Evolutionary conservation across 179 eudicot species (phyloP).

Genomic region (Vitellaria paradoxa): DNA sequence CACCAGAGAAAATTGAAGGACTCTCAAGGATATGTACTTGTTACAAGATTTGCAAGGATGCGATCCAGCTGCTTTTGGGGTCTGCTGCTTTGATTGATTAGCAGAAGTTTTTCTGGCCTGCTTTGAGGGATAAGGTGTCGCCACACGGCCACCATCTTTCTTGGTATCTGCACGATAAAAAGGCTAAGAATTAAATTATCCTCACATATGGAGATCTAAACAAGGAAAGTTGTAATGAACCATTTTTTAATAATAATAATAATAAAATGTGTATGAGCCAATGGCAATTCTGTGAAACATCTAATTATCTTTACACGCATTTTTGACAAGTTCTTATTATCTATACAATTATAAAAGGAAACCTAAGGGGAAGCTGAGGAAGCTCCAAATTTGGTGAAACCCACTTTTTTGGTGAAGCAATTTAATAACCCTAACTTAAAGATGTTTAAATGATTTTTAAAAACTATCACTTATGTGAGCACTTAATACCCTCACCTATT

Average conservation of each 20-base stretch:
- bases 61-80: conserved; percentile 52
- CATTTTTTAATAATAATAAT: too few relatives aligned
- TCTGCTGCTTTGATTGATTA: conserved; percentile 55
- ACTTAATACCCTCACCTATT: too few relatives aligned
- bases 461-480: too few relatives aligned
- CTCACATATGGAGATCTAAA: not conserved
- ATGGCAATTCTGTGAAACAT: not conserved
- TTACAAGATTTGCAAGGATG: conserved; percentile 47
- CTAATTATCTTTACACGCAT: too few relatives aligned
- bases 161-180: conserved; percentile 42
- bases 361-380: too few relatives aligned
- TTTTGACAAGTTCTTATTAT: too few relatives aligned
- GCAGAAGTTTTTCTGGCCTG: conserved; percentile 58
- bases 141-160: conserved; percentile 54
- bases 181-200: not conserved
- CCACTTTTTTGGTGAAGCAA: too few relatives aligned
- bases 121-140: conserved; percentile 71
- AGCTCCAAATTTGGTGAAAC: too few relatives aligned
- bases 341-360: too few relatives aligned
- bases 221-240: not conserved
- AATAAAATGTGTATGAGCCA: too few relatives aligned
- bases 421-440: too few relatives aligned
- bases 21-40: conserved; percentile 20
- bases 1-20: not conserved
- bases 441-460: too few relatives aligned